A percentile compares a stretch with the other conserved stretches of the same genome.
phyloP scores from a whole-genome alignment of 2,329 filamentous ascomycete genomes.

The Ophiobolus disseminans region DNA sequence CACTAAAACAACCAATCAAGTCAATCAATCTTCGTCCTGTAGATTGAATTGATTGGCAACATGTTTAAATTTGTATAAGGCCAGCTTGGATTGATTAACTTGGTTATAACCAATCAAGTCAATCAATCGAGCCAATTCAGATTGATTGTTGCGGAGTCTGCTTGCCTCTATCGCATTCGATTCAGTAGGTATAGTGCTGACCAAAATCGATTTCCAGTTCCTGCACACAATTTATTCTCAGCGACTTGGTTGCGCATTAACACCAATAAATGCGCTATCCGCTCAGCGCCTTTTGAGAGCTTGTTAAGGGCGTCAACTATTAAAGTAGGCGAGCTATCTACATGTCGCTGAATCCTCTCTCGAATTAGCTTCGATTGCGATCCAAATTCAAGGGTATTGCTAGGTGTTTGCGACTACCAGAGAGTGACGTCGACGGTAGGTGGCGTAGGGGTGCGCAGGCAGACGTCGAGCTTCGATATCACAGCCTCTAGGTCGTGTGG shows the following conservation, averaged over 20 bases:
- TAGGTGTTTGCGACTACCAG: slow-evolving; percentile 13
- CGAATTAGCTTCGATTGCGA: no score
- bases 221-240: no score
- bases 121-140: not conserved
- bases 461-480: slow-evolving; percentile 43
- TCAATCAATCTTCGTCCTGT: not conserved
- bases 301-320: no score
- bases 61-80: not conserved
- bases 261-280: no score
- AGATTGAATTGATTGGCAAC: not conserved
- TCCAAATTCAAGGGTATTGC: not conserved
- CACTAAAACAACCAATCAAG: not conserved
- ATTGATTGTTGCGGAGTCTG: not conserved
- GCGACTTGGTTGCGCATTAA: no score
- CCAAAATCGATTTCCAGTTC: no score
- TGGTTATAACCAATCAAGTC: no score
- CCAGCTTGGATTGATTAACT: not conserved
- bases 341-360: no score
- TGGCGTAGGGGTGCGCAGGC: slow-evolving; percentile 20
- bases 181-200: no score
- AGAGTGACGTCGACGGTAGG: slow-evolving; percentile 1
- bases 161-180: no score
- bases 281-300: no score
- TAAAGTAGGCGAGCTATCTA: no score
- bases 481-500: slow-evolving; percentile 41